These are phyloP conservation scores for Triticum aestivum DNA, from an alignment of 176 grass and related monocot genomes.

Conservation along the genomic window DNA sequence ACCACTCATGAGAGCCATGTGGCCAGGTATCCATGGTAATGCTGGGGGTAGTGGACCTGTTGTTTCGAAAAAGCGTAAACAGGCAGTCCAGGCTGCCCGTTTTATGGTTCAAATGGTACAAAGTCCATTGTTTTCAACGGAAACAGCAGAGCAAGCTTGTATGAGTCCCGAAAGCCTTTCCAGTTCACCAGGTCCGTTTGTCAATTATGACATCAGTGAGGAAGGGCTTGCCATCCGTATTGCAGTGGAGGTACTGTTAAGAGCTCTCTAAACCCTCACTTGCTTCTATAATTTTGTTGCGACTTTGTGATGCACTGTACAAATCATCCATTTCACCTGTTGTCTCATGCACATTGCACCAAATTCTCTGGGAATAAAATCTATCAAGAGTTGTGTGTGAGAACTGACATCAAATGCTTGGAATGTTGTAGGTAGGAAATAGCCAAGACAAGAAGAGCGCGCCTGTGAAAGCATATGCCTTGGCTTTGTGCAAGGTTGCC, in stretches of 20 bases:
- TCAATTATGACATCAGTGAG: slow-evolving; percentile 55
- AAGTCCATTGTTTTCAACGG: slow-evolving; percentile 59
- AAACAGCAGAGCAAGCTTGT: slow-evolving; percentile 33
- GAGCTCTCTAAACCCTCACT: neutral
- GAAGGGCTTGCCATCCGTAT: slow-evolving; percentile 89
- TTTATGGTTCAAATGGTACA: slow-evolving; percentile 97
- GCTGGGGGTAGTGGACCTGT: slow-evolving; percentile 40
- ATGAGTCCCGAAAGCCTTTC: slow-evolving; percentile 48
- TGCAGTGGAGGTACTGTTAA: slow-evolving; percentile 61
- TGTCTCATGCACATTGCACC: neutral
- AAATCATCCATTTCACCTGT: neutral
- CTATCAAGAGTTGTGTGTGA: neutral
- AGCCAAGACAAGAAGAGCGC: slow-evolving; percentile 68
- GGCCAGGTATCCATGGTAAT: slow-evolving; percentile 90
- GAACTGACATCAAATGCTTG: slow-evolving; percentile 33
- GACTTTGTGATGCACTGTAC: neutral
- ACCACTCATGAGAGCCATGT: slow-evolving; percentile 71
- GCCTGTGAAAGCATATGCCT: slow-evolving; percentile 77
- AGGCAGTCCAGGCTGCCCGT: slow-evolving; percentile 57
- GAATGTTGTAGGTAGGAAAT: slow-evolving; percentile 57
- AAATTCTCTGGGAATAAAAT: neutral
- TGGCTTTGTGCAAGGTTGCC: slow-evolving; percentile 57
- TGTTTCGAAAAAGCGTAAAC: slow-evolving; percentile 75
- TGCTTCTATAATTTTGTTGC: neutral
- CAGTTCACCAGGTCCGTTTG: slow-evolving; percentile 24